Evolutionary conservation across 148 eudicot species (phyloP), one percentile per base, ranked within the genome.

Genomic region (Persicaria maculosa): DNA sequence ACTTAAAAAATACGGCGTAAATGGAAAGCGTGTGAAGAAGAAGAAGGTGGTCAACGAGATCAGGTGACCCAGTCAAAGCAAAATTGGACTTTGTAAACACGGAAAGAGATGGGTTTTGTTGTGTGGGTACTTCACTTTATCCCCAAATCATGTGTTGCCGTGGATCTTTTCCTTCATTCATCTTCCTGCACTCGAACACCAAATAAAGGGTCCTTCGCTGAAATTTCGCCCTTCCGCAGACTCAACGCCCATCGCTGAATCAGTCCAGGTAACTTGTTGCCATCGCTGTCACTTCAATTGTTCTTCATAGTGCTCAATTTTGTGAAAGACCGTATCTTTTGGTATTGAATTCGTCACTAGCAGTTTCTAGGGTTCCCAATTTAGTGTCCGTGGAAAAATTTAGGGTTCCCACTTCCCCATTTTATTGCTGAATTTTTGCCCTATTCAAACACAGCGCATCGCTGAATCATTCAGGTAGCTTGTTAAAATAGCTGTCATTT

Each of bases 21-120:
- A 62, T 62, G 68, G 6, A 9, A 25, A 31, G 31, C 44, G 16
- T 62, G 68, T 62, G 44, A 43, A 59, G 40, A 59, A 59, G 40
- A 59, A 5, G 67, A 65, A 65, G 70, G 46, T 65, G 47, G 47
- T 65, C 70, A 65, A 65, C 70, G 19, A 65, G n/a, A 36, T 65
- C 6, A 36, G 70, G 44, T 15, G 70, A 65, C 70, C 47, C 47
- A 65, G 70, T 65, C 70, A 65, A 65, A 65, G 19, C 70, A 65
- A 65, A 65, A 14, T 65, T 43, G 70, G 70, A 65, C 70, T 65
- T 65, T 15, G 70, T 65, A 45, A 46, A 65, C 70, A 65, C 70
- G 40, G 40, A 40, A 65, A 59, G 36, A 22, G 40, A 19, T 59
- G 65, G 65, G 65, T 62, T 62, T 12, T 64, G 17, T 40, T 45